A percentile compares a stretch with the other conserved stretches of the same genome.
Evolutionary conservation across 1,139 yeast genomes (phyloP).

Genomic region (Taphrina flavorubra): DNA sequence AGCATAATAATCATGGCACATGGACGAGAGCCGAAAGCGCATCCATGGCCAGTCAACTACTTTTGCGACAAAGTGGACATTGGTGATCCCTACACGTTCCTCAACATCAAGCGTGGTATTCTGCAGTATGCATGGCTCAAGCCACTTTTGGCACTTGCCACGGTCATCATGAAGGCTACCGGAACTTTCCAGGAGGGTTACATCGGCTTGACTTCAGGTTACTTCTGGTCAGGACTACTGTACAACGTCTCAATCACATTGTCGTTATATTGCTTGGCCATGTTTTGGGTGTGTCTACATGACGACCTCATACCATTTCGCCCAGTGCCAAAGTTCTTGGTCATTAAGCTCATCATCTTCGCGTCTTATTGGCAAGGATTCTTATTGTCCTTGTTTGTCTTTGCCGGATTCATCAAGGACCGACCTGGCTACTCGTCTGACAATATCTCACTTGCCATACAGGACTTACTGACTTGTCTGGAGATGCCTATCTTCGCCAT

Average conservation of each 20-base stretch:
- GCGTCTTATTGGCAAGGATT: constrained; percentile 98
- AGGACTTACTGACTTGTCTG: constrained; percentile 78
- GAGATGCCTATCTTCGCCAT: constrained; percentile 86
- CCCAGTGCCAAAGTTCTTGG: constrained; percentile 89
- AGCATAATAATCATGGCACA: constrained; percentile 74
- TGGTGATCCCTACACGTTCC: constrained; percentile 80
- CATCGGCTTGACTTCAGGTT: constrained; percentile 59
- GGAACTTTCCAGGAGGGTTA: constrained; percentile 59
- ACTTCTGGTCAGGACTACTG: constrained; percentile 69
- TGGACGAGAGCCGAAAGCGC: constrained; percentile 74
- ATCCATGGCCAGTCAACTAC: constrained; percentile 62
- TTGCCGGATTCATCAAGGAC: constrained; percentile 59
- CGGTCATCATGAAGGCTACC: constrained; percentile 60
- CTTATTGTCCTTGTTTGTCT: constrained; percentile 65
- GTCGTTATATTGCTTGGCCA: constrained; percentile 81
- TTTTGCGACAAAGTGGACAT: constrained; percentile 71
- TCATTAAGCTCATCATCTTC: constrained; percentile 90
- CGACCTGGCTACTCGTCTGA: constrained; percentile 51
- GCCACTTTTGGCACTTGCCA: constrained; percentile 71
- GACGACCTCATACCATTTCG: constrained; percentile 75
- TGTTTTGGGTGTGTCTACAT: constrained; percentile 89
- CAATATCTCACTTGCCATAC: constrained; percentile 61
- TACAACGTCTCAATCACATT: constrained; percentile 82
- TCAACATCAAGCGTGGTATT: constrained; percentile 80
- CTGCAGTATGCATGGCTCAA: constrained; percentile 95